Conservation (phyloP, 2,329 filamentous ascomycete genomes). For the Waltergamsia citrina region DNA sequence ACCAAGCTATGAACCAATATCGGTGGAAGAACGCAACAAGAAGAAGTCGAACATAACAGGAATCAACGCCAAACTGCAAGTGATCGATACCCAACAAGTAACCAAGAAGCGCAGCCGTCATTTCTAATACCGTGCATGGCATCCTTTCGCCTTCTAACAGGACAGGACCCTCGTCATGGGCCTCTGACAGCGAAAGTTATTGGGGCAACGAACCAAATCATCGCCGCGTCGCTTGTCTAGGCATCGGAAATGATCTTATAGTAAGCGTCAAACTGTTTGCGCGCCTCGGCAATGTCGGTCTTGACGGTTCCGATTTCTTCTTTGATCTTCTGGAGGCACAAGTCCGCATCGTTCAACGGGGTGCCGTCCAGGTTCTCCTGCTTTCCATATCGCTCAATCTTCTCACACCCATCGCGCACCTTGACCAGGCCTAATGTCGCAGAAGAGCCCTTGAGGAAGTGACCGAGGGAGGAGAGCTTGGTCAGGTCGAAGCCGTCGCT, state of each 20-base stretch:
- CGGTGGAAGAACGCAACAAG: too few species aligned
- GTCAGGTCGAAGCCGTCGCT: constrained; percentile 61
- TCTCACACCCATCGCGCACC: constrained; percentile 88
- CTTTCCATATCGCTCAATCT: constrained; percentile 89
- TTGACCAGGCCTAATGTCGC: constrained; percentile 86
- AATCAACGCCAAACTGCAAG: too few species aligned
- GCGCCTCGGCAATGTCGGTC: constrained; percentile 28
- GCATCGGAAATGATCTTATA: neutral
- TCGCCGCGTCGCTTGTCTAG: neutral
- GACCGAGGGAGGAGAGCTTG: constrained; percentile 75
- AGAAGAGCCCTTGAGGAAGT: constrained; percentile 96
- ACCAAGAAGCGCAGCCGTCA: too few species aligned
- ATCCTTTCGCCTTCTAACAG: too few species aligned
- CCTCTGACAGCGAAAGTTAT: too few species aligned
- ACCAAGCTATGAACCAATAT: too few species aligned
- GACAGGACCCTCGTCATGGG: too few species aligned
- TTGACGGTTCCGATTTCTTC: constrained; percentile 64
- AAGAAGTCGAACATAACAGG: too few species aligned
- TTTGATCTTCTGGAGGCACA: constrained; percentile 61
- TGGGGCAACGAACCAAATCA: neutral
- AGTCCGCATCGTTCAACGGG: constrained; percentile 53
- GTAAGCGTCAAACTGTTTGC: neutral
- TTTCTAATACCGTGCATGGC: too few species aligned
- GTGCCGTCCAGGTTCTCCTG: constrained; percentile 70
- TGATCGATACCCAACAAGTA: too few species aligned